Percentiles rank a stretch among this genome's conserved stretches.
Conservation (phyloP, 1,139 yeast genomes). For the Pichia sp. region DNA sequence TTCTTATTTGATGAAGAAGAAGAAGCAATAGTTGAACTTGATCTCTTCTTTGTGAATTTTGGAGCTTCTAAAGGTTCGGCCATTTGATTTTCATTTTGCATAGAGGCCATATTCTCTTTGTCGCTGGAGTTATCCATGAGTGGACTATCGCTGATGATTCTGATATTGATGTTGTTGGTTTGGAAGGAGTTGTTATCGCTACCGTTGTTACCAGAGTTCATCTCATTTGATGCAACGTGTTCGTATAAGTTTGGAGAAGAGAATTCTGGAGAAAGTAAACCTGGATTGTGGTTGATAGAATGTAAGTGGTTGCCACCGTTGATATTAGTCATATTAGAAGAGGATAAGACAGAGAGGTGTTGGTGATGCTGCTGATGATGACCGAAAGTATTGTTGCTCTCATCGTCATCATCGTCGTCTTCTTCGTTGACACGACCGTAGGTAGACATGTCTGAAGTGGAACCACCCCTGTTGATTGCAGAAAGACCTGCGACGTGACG, state of each 20-base stretch:
- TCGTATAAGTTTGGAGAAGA: constrained; percentile 31
- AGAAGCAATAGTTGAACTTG: background rate
- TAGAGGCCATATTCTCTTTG: constrained; percentile 5
- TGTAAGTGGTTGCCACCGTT: background rate
- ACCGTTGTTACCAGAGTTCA: background rate
- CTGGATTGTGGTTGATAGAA: constrained; percentile 11
- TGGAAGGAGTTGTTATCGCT: constrained; percentile 4
- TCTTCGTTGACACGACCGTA: background rate
- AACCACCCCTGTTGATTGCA: background rate
- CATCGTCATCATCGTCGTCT: background rate
- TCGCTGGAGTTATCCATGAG: background rate
- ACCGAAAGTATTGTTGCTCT: background rate
- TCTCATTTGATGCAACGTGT: background rate
- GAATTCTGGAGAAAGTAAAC: constrained; percentile 34
- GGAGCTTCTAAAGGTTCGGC: constrained; percentile 10
- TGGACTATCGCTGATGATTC: constrained; percentile 12
- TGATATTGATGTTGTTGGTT: constrained; percentile 9
- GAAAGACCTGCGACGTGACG: constrained; percentile 16
- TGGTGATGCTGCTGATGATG: background rate
- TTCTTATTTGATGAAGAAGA: constrained; percentile 22
- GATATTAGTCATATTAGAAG: too few species aligned
- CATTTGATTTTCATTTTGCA: too few species aligned
- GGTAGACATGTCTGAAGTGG: too few species aligned
- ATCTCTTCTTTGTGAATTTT: constrained; percentile 13
- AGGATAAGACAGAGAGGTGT: background rate